Conservation (phyloP, 805 yeast species). For the Starmerella gropengiesseri region DNA sequence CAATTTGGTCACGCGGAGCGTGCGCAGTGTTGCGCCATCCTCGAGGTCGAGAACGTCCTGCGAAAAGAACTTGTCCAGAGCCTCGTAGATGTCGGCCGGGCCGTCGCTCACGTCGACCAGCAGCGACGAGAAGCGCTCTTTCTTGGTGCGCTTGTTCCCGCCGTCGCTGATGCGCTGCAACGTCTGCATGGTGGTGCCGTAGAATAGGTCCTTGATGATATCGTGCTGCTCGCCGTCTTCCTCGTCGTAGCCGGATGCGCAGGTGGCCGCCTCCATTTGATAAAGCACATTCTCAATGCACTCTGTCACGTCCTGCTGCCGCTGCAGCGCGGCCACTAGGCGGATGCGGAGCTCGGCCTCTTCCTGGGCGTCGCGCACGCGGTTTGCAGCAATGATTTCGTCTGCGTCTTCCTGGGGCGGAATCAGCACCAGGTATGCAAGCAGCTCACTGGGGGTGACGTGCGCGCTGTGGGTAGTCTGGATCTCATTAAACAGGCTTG, state of each 20-base stretch:
- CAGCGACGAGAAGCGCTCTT: conserved; percentile 69
- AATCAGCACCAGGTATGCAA: conserved; percentile 75
- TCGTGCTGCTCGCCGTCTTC: conserved; percentile 70
- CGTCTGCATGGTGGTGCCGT: conserved; percentile 74
- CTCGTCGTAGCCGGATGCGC: conserved; percentile 37
- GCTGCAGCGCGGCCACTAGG: conserved; percentile 21
- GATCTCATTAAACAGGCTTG: conserved; percentile 59
- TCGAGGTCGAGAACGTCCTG: conserved; percentile 58
- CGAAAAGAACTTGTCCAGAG: conserved; percentile 70
- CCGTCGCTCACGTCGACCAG: conserved; percentile 80
- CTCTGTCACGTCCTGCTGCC: conserved; percentile 97
- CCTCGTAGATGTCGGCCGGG: conserved; percentile 81
- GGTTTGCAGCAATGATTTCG: conserved; percentile 11
- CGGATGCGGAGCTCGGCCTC: conserved; percentile 9
- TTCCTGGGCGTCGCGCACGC: neutral
- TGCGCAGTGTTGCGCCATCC: conserved; percentile 63
- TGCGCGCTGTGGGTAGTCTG: conserved; percentile 50
- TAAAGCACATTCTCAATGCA: conserved; percentile 88
- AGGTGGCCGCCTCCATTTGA: conserved; percentile 59
- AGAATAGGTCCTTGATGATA: conserved; percentile 65
- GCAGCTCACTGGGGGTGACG: conserved; percentile 69
- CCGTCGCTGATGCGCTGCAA: conserved; percentile 34
- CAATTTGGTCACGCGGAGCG: conserved; percentile 55
- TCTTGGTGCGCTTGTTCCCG: conserved; percentile 40
- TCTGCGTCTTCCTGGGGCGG: conserved; percentile 29